phyloP scores from a whole-genome alignment of 805 yeast genomes.

The Suhomyces sp. region DNA sequence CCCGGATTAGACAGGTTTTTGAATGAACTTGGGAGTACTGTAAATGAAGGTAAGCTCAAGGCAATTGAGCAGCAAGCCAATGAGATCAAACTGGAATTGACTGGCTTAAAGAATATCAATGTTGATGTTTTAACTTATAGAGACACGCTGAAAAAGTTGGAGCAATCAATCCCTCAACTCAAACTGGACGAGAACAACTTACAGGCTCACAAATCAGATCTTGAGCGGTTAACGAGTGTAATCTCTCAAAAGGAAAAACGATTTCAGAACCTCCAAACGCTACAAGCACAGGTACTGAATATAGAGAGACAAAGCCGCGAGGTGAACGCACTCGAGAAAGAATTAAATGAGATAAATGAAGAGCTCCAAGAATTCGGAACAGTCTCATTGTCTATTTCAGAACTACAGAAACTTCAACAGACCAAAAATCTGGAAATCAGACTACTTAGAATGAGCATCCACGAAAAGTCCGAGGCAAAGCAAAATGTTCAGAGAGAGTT shows the following conservation, averaged over 20 bases:
- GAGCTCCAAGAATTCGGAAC: constrained; percentile 40
- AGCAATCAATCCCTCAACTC: constrained; percentile 2
- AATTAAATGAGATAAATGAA: constrained; percentile 24
- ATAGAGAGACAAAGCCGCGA: constrained; percentile 33
- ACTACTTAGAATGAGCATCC: constrained; percentile 31
- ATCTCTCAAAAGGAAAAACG: constrained; percentile 2
- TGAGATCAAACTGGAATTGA: constrained; percentile 30
- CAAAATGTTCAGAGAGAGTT: constrained; percentile 45
- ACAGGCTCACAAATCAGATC: background rate
- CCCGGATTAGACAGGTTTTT: constrained; percentile 29
- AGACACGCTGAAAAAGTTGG: constrained; percentile 16
- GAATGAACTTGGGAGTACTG: constrained; percentile 25
- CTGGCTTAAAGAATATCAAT: constrained; percentile 27
- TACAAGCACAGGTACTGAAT: constrained; percentile 31
- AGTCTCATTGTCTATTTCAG: constrained; percentile 37
- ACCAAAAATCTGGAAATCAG: constrained; percentile 40
- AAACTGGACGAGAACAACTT: background rate
- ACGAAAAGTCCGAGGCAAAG: constrained; percentile 36
- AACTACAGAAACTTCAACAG: constrained; percentile 44
- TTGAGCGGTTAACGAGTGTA: background rate
- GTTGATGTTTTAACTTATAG: constrained; percentile 26
- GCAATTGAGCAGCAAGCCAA: constrained; percentile 29
- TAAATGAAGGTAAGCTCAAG: constrained; percentile 26
- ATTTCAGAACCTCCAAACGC: constrained; percentile 11
- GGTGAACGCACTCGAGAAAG: constrained; percentile 19